Percentiles rank a stretch among this genome's conserved stretches.
Evolutionary conservation across 2,329 filamentous ascomycete species (phyloP).

Genomic region (Penicillium sp.): DNA sequence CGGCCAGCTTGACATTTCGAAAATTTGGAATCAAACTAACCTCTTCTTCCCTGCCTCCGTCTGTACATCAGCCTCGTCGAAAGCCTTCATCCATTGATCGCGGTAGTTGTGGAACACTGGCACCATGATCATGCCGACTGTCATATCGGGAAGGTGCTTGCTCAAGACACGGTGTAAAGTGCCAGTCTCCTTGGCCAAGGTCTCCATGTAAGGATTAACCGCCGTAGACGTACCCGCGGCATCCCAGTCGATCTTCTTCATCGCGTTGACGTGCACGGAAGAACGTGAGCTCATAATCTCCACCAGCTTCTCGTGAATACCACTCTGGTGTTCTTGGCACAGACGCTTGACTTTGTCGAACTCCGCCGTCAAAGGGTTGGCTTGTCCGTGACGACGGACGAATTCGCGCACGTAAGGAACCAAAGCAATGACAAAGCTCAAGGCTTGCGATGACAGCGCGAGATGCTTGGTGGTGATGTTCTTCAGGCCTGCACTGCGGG

Average conservation of each 20-base stretch:
- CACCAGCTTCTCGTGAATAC: constrained; percentile 86
- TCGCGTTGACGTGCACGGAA: constrained; percentile 66
- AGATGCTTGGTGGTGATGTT: constrained; percentile 97
- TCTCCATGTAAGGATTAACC: constrained; percentile 77
- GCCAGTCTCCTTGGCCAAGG: constrained; percentile 76
- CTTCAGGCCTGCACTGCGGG: constrained; percentile 79
- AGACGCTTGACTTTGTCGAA: constrained; percentile 83
- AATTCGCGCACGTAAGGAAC: constrained; percentile 91
- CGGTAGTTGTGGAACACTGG: constrained; percentile 80
- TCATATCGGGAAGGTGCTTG: constrained; percentile 73
- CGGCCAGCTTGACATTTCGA: too few species aligned
- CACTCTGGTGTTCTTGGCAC: constrained; percentile 84
- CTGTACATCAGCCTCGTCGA: constrained; percentile 61
- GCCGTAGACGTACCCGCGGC: constrained; percentile 43
- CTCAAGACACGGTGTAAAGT: constrained; percentile 79
- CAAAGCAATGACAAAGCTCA: constrained; percentile 81
- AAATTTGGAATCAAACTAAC: constrained; percentile 53
- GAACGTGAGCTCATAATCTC: constrained; percentile 86
- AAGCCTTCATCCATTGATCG: constrained; percentile 70
- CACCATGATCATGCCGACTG: constrained; percentile 77
- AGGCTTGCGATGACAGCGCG: constrained; percentile 81
- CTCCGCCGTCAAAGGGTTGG: constrained; percentile 64
- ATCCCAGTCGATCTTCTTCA: constrained; percentile 75
- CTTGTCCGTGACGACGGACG: constrained; percentile 67
- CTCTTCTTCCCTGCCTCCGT: constrained; percentile 67